Conservation (phyloP, 768 basidiomycete genomes). For the Suillus occidentalis region DNA sequence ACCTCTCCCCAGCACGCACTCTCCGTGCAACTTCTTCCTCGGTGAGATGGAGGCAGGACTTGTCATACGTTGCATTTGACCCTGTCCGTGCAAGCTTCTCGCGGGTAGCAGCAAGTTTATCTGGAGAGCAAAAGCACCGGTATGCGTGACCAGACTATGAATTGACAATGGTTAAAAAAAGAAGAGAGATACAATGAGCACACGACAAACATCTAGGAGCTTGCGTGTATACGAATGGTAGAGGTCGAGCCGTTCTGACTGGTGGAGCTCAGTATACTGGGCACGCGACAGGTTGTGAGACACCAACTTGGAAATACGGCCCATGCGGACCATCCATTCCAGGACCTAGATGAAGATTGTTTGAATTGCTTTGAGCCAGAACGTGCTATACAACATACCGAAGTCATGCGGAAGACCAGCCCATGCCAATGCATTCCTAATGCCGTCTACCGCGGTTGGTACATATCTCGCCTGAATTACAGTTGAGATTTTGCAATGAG, state of each 20-base stretch:
- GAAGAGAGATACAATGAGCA: background rate
- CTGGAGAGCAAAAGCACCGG: conserved; percentile 88
- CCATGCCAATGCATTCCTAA: conserved; percentile 80
- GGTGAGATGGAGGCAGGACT: conserved; percentile 80
- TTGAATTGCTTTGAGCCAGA: conserved; percentile 8
- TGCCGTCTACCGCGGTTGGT: conserved; percentile 80
- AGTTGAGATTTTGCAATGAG: background rate
- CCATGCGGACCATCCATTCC: conserved; percentile 71
- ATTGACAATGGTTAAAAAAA: background rate
- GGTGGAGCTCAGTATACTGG: conserved; percentile 11
- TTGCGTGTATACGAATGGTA: conserved; percentile 74
- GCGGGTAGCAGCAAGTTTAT: conserved; percentile 65
- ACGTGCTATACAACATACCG: conserved; percentile 45
- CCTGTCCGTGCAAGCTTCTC: conserved; percentile 70
- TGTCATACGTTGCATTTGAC: conserved; percentile 84
- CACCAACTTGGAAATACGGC: conserved; percentile 82
- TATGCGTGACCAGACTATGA: conserved; percentile 84
- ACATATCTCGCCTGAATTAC: conserved; percentile 68
- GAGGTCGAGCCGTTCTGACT: conserved; percentile 89
- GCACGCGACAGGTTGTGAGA: background rate
- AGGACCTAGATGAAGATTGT: conserved; percentile 55
- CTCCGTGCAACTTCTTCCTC: conserved; percentile 82
- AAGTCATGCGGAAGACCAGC: conserved; percentile 90
- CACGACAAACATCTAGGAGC: conserved; percentile 66
- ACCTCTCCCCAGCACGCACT: conserved; percentile 72